phyloP scores from a whole-genome alignment of 257 asterid species.

The Apocynum venetum region DNA sequence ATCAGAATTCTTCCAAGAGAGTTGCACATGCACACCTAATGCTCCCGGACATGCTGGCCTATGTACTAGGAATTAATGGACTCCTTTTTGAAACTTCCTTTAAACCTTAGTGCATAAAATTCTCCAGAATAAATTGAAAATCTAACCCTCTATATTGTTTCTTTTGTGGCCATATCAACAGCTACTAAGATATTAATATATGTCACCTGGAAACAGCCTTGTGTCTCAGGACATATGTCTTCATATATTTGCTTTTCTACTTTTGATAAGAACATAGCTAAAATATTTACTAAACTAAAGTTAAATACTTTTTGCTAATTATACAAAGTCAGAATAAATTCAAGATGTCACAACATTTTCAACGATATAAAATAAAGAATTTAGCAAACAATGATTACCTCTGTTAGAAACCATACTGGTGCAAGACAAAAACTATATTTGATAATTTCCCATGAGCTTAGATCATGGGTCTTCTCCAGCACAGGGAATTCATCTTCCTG shows the following conservation, averaged over 20 bases:
- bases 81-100: no score
- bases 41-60: background rate
- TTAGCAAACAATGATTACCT: slow-evolving; percentile 40
- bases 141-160: background rate
- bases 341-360: background rate
- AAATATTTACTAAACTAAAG: no score
- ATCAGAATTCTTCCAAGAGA: background rate
- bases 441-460: slow-evolving; percentile 36
- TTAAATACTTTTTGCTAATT: background rate
- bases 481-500: slow-evolving; percentile 34
- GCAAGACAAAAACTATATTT: slow-evolving; percentile 58
- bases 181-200: background rate
- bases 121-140: background rate
- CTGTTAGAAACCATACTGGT: slow-evolving; percentile 71
- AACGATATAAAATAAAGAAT: background rate
- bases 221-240: background rate
- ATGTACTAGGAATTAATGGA: background rate
- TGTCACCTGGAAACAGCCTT: background rate
- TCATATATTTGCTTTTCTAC: background rate
- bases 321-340: background rate
- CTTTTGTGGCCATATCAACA: background rate
- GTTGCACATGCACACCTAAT: background rate
- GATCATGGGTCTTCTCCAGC: slow-evolving; percentile 31
- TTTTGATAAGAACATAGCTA: background rate
- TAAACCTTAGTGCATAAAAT: background rate